A percentile compares a stretch with the other conserved stretches of the same genome.
These are phyloP conservation scores for Hordeum marinum DNA, from an alignment of 176 grass and related monocot species.

Conservation along the genomic window DNA sequence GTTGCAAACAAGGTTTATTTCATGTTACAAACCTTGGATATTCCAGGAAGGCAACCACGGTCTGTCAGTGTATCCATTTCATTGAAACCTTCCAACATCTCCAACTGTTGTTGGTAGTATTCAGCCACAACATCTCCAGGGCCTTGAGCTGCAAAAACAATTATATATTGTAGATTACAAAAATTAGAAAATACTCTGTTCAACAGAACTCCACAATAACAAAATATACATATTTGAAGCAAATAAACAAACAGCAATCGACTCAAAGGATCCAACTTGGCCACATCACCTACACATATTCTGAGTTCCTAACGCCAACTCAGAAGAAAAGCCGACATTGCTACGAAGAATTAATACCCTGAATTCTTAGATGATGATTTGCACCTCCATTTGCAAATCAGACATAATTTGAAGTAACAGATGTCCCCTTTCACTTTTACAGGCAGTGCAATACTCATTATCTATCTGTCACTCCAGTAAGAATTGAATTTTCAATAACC, in stretches of 20 bases:
- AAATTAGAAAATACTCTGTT: not conserved
- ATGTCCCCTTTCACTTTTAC: not conserved
- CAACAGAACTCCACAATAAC: not conserved
- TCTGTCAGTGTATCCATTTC: constrained; percentile 82
- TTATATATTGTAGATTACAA: not conserved
- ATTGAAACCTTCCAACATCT: constrained; percentile 77
- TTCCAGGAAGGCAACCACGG: constrained; percentile 60
- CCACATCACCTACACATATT: not conserved
- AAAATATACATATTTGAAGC: not conserved
- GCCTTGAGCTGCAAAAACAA: constrained; percentile 21
- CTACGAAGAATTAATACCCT: not conserved
- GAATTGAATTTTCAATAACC: not conserved
- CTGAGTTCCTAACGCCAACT: not conserved
- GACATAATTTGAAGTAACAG: not conserved
- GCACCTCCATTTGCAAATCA: not conserved
- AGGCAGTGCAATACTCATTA: not conserved
- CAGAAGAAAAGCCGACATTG: not conserved
- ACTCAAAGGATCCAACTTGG: not conserved
- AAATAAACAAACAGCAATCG: not conserved
- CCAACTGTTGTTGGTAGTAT: constrained; percentile 66
- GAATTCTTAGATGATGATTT: not conserved
- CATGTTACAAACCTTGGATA: constrained; percentile 54
- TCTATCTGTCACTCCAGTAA: not conserved
- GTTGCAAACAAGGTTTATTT: not conserved
- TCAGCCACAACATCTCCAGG: constrained; percentile 57